Percentiles rank a stretch among this genome's conserved stretches.
Evolutionary conservation across 83 land plant genomes (phyloP).

Genomic region (Isoetes engelmannii): DNA sequence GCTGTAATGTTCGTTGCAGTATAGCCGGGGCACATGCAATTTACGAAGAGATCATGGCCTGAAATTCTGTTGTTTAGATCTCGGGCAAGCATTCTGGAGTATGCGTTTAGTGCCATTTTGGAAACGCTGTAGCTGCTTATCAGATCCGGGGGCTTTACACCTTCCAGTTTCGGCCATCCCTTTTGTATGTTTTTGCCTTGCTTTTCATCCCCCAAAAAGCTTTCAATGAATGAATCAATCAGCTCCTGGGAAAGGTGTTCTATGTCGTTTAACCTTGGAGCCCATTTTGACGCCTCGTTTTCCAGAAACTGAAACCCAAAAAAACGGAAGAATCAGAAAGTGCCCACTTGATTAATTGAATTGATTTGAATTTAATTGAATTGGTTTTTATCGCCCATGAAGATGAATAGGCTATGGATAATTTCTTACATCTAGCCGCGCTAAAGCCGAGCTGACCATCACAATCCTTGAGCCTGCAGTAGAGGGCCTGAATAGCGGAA

Average conservation of each 20-base stretch:
- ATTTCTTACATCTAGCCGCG: constrained; percentile 37
- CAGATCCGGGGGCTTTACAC: neutral
- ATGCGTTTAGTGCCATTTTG: constrained; percentile 52
- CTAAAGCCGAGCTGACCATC: constrained; percentile 58
- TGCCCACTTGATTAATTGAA: too few relatives aligned
- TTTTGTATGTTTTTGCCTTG: constrained; percentile 16
- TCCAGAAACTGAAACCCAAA: too few relatives aligned
- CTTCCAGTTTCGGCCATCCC: constrained; percentile 37
- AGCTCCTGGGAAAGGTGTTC: constrained; percentile 25
- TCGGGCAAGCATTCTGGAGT: constrained; percentile 49
- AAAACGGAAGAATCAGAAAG: too few relatives aligned
- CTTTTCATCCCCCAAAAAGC: constrained; percentile 39
- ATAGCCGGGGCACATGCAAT: constrained; percentile 50
- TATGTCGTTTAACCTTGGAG: constrained; percentile 14
- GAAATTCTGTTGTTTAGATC: constrained; percentile 8
- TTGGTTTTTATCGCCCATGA: too few relatives aligned
- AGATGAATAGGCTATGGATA: too few relatives aligned
- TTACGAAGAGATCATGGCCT: constrained; percentile 38
- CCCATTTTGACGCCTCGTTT: neutral
- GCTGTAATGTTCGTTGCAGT: constrained; percentile 42
- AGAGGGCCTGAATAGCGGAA: constrained; percentile 48
- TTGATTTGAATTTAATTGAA: too few relatives aligned
- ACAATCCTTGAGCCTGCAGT: constrained; percentile 38
- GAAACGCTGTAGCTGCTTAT: constrained; percentile 37
- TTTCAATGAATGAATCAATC: constrained; percentile 36